Evolutionary conservation across 225 moss, liverwort and hornwort genomes (phyloP).

Genomic region (Ulota crispa): DNA sequence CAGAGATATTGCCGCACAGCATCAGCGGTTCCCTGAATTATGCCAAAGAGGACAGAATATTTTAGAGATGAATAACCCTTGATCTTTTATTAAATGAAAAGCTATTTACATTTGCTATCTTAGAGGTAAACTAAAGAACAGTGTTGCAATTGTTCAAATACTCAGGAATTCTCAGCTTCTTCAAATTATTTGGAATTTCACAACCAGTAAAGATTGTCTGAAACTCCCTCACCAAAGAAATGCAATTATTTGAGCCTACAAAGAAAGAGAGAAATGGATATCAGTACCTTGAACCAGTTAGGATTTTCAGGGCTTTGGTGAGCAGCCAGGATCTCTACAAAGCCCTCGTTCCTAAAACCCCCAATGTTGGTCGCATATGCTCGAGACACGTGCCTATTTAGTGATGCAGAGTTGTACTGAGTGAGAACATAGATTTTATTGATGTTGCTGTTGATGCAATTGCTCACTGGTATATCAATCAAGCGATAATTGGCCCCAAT

Average conservation of each 20-base stretch:
- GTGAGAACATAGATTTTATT: constrained; percentile 87
- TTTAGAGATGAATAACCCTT: background rate
- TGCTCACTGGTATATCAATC: constrained; percentile 89
- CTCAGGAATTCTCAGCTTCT: background rate
- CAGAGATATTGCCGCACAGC: constrained; percentile 85
- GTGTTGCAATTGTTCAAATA: background rate
- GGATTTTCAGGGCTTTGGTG: constrained; percentile 74
- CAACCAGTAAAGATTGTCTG: background rate
- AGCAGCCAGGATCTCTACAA: constrained; percentile 85
- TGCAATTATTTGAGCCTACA: background rate
- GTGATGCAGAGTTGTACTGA: constrained; percentile 82
- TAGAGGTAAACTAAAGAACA: background rate
- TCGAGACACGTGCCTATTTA: constrained; percentile 80
- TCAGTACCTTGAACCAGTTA: constrained; percentile 66
- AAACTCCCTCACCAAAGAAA: background rate
- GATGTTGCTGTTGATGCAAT: constrained; percentile 90
- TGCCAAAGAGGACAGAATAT: background rate
- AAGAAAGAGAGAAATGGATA: background rate
- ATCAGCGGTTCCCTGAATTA: constrained; percentile 69
- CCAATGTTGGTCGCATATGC: constrained; percentile 78
- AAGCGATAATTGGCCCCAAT: constrained; percentile 83
- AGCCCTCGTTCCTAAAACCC: constrained; percentile 81
- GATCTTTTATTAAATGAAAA: background rate
- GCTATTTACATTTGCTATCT: background rate
- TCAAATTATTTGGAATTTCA: background rate